Conservation (phyloP, 768 basidiomycete species). For the Podaxis rugospora region DNA sequence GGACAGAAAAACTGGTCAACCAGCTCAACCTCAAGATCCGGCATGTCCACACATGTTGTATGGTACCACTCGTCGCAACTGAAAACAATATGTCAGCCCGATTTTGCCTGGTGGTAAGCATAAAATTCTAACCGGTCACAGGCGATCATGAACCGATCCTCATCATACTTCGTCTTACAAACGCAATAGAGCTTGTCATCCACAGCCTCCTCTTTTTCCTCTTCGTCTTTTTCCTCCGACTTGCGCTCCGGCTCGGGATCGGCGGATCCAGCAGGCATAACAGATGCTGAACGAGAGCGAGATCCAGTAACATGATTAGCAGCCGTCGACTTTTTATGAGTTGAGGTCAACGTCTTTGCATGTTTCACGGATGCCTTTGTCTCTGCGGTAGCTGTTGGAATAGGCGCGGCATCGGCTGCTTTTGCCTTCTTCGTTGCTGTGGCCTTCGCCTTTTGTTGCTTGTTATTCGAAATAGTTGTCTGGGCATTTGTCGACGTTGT, state of each 20-base stretch:
- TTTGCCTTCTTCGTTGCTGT: slow-evolving; percentile 2
- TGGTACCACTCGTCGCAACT: slow-evolving; percentile 98
- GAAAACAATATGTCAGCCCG: background rate
- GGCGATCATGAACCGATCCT: slow-evolving; percentile 88
- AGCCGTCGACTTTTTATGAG: slow-evolving; percentile 16
- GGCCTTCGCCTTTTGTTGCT: background rate
- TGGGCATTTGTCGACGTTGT: slow-evolving; percentile 19
- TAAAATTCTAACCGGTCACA: slow-evolving; percentile 70
- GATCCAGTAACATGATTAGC: slow-evolving; percentile 27
- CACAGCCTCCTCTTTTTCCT: slow-evolving; percentile 46
- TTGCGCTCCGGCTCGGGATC: slow-evolving; percentile 32
- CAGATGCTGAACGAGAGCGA: slow-evolving; percentile 69
- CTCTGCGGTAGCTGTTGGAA: slow-evolving; percentile 12
- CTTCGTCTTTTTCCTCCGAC: slow-evolving; percentile 40
- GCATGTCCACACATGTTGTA: slow-evolving; percentile 77
- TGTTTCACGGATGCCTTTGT: slow-evolving; percentile 23
- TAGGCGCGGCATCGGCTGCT: background rate
- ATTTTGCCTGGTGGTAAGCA: background rate
- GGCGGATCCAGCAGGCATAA: slow-evolving; percentile 46
- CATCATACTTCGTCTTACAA: slow-evolving; percentile 84
- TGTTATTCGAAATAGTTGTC: slow-evolving; percentile 8
- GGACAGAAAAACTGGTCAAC: slow-evolving; percentile 94
- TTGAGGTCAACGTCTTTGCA: slow-evolving; percentile 7
- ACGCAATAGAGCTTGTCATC: slow-evolving; percentile 78
- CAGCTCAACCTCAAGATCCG: slow-evolving; percentile 77